phyloP scores from a whole-genome alignment of 306 rosid species.

The Biancaea sappan region DNA sequence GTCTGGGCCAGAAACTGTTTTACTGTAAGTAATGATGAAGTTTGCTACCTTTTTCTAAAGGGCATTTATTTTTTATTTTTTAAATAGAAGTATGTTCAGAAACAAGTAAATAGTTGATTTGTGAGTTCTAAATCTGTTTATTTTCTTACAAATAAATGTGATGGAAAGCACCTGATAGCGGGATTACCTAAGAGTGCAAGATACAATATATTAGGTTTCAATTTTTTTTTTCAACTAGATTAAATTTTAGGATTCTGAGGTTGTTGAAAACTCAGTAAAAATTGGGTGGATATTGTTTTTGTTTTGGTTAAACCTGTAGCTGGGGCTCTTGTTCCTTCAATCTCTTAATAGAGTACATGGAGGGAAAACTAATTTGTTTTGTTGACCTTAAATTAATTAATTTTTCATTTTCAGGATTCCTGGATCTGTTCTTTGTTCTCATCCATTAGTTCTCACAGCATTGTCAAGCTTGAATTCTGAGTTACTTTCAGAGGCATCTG shows the following conservation, averaged over 20 bases:
- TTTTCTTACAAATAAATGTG: background rate
- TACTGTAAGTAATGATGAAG: background rate
- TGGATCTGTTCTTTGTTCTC: slow-evolving; percentile 85
- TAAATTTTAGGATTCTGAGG: background rate
- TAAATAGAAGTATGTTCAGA: background rate
- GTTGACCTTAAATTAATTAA: background rate
- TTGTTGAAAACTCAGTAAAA: slow-evolving; percentile 13
- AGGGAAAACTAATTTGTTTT: background rate
- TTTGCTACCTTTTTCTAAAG: background rate
- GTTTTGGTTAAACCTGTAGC: background rate
- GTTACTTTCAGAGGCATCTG: slow-evolving; percentile 93
- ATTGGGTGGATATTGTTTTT: background rate
- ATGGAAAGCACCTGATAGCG: background rate
- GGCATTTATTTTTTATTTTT: slow-evolving; percentile 18
- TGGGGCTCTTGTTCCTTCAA: slow-evolving; percentile 1
- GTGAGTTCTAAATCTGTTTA: slow-evolving; percentile 9
- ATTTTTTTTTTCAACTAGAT: background rate
- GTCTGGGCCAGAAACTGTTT: background rate
- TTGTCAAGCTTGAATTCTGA: slow-evolving; percentile 91
- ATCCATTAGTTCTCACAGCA: slow-evolving; percentile 92
- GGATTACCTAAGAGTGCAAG: slow-evolving; percentile 2
- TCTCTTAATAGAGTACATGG: background rate
- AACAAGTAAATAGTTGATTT: slow-evolving; percentile 7
- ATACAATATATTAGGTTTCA: background rate
- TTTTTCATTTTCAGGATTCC: slow-evolving; percentile 74